Conservation (phyloP, 768 basidiomycete genomes). For the Podaxis sp. region DNA sequence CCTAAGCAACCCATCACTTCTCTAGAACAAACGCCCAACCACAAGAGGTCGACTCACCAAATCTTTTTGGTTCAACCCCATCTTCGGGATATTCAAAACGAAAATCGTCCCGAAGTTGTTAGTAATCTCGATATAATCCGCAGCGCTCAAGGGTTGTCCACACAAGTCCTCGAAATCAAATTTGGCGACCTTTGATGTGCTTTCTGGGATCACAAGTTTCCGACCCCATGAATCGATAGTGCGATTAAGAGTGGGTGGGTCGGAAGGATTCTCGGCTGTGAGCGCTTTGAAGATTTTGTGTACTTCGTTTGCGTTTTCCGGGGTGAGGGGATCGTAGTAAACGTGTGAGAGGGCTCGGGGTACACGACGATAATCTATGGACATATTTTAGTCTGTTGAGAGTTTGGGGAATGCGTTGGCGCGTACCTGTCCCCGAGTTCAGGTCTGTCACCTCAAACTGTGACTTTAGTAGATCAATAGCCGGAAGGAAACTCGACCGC, state of each 20-base stretch:
- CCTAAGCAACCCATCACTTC: constrained; percentile 42
- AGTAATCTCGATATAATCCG: constrained; percentile 95
- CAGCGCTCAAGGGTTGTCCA: constrained; percentile 86
- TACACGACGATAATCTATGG: constrained; percentile 88
- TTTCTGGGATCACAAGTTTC: constrained; percentile 74
- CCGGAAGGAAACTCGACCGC: constrained; percentile 89
- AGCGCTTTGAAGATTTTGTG: constrained; percentile 82
- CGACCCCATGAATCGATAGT: constrained; percentile 89
- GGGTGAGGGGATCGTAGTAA: constrained; percentile 81
- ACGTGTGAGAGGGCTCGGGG: constrained; percentile 92
- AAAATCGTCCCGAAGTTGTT: constrained; percentile 87
- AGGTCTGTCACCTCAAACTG: constrained; percentile 88
- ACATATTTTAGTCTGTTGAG: not conserved
- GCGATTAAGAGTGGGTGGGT: constrained; percentile 60
- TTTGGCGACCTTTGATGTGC: constrained; percentile 76
- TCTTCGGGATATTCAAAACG: constrained; percentile 81
- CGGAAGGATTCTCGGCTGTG: constrained; percentile 50
- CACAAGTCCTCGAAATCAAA: constrained; percentile 89
- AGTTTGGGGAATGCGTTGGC: not conserved
- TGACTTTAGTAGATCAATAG: constrained; percentile 89
- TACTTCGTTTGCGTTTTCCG: constrained; percentile 67
- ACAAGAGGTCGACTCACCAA: constrained; percentile 45
- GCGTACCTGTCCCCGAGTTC: constrained; percentile 88
- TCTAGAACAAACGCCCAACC: not conserved
- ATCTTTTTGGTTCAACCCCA: constrained; percentile 87